Percentiles rank a stretch among this genome's conserved stretches.
These are phyloP conservation scores for Physcomitrium patens DNA, from an alignment of 225 moss, liverwort and hornwort species.

Conservation along the genomic window DNA sequence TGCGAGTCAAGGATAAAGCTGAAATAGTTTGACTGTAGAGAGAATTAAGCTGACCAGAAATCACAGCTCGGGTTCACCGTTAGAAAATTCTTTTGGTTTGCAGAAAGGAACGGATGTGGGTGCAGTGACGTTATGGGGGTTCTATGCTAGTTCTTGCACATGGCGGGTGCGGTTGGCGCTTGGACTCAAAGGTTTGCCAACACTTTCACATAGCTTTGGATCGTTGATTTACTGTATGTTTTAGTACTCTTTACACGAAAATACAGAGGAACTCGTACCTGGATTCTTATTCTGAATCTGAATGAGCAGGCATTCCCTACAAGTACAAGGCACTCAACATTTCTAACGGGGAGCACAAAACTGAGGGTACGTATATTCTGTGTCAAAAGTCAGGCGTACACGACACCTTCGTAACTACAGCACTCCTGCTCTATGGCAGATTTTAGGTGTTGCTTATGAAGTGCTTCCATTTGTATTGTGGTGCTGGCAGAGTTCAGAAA, in stretches of 20 bases:
- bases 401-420: conserved; percentile 7
- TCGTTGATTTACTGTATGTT: background rate
- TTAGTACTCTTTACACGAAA: background rate
- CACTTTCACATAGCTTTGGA: background rate
- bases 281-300: background rate
- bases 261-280: too few species aligned
- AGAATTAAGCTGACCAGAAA: background rate
- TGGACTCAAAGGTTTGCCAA: conserved; percentile 67
- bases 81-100: conserved; percentile 5
- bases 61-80: background rate
- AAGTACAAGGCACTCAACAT: conserved; percentile 59
- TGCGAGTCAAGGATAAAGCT: background rate
- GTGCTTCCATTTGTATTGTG: conserved; percentile 11
- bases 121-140: conserved; percentile 58
- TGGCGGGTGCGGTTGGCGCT: conserved; percentile 90
- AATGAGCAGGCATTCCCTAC: conserved; percentile 68
- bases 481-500: conserved; percentile 58
- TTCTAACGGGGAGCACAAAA: conserved; percentile 46
- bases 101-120: conserved; percentile 39
- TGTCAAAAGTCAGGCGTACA: background rate
- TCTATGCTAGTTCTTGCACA: conserved; percentile 58
- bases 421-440: background rate
- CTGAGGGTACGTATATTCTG: conserved; percentile 50
- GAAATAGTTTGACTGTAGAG: background rate
- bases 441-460: background rate